Evolutionary conservation across 164 flowering plant species (phyloP), one percentile per base, ranked within the genome.

Genomic region (Macadamia integrifolia): DNA sequence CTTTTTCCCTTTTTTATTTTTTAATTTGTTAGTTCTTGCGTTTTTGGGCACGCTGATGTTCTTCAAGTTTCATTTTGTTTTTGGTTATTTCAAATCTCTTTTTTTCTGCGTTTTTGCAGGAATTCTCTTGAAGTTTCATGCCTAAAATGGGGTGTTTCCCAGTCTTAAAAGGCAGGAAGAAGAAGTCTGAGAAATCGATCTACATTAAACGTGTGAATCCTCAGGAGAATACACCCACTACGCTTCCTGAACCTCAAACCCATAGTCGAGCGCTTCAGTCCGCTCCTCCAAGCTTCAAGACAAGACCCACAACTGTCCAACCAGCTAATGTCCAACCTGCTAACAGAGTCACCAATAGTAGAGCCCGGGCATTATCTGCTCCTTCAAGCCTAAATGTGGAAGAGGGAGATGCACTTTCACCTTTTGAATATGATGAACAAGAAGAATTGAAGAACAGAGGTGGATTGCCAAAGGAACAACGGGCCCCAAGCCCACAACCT

Each of bases 261-360:
- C 73, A 28, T 3, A 75, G 83, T 18, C 85, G 93, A 43, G 60
- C 91, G 4, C 79, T 94, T n/a, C 97, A 94, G 60, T 92, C 99
- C 9, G 97, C 99, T 49, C 99, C 99, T 1, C 88, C 99, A 46
- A 94, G 99, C 81, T 94, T 94, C 71, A 79, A 78, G 68, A 84
- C 75, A 30, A 78, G 97, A 77, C 85, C 76, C 52, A 85, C 87
- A 71, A 89, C 89, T 13, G 72, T 81, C 60, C 96, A 81, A 67
- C 78, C 81, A 9, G 72, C 70, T 52, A 77, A 66, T 13, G 72
- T 81, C 60, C 96, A 81, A 67, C 78, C 81, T 10, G 72, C 70
- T 52, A 77, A 66, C 15, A 76, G 68, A 32, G 58, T 66, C 3
- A 57, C 66, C n/a, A 81, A 66, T 61, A 70, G 72, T 71, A 75